Percentiles rank a stretch among this genome's conserved stretches.
phyloP scores from a whole-genome alignment of 768 basidiomycete species.

The Mycena olivaceomarginata region DNA sequence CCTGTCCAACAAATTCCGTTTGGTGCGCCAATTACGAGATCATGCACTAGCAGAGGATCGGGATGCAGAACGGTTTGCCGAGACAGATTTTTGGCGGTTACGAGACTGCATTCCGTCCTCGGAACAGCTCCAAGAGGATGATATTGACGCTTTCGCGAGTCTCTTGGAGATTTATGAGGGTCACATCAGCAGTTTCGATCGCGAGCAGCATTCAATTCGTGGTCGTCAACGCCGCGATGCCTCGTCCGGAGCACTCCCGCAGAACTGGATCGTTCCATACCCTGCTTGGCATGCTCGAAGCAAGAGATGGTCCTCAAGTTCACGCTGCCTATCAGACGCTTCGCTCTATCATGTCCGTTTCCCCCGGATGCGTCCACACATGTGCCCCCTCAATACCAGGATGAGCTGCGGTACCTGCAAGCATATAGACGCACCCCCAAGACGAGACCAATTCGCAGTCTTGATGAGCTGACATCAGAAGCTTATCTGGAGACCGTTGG shows the following conservation, averaged over 20 bases:
- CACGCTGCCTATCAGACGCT: slow-evolving; percentile 80
- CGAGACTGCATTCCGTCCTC: slow-evolving; percentile 83
- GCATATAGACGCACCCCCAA: slow-evolving; percentile 62
- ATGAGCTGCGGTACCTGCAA: slow-evolving; percentile 70
- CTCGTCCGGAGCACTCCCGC: slow-evolving; percentile 53
- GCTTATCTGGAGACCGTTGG: slow-evolving; percentile 60
- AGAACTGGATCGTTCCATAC: slow-evolving; percentile 72
- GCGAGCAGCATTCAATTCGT: slow-evolving; percentile 68
- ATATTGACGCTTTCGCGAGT: slow-evolving; percentile 83
- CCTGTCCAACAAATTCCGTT: slow-evolving; percentile 84
- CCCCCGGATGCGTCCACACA: slow-evolving; percentile 54
- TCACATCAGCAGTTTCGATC: slow-evolving; percentile 75
- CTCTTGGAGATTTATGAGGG: slow-evolving; percentile 78
- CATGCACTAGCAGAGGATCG: slow-evolving; percentile 63
- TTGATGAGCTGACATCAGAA: slow-evolving; percentile 60
- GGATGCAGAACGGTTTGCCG: slow-evolving; percentile 67
- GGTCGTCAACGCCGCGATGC: slow-evolving; percentile 59
- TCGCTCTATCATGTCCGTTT: slow-evolving; percentile 71
- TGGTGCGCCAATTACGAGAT: slow-evolving; percentile 80
- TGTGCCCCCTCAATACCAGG: slow-evolving; percentile 63
- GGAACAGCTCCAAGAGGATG: slow-evolving; percentile 75
- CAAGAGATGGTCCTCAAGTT: slow-evolving; percentile 67
- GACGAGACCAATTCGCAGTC: slow-evolving; percentile 53
- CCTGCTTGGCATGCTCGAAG: slow-evolving; percentile 77
- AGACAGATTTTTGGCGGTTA: slow-evolving; percentile 88